Evolutionary conservation across 257 asterid genomes (phyloP).

Genomic region (Eucommia ulmoides): DNA sequence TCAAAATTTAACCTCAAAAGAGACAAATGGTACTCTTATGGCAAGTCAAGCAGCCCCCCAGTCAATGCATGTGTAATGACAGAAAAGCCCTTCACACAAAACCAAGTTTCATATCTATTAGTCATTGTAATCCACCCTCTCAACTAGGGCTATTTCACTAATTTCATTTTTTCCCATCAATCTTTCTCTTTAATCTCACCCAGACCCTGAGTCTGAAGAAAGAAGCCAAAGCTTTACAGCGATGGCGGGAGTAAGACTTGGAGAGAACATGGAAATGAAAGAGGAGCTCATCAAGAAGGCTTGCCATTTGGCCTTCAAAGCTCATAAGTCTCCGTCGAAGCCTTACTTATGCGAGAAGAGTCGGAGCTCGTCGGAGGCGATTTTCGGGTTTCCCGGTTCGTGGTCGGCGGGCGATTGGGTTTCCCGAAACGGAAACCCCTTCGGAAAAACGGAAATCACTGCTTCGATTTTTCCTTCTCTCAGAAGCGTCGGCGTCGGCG

Average conservation of each 20-base stretch:
- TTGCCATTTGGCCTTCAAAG: conserved; percentile 50
- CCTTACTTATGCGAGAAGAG: conserved; percentile 39
- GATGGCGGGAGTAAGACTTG: conserved; percentile 39
- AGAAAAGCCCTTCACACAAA: not conserved
- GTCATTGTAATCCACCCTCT: not conserved
- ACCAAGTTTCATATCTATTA: not conserved
- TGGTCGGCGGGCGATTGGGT: conserved; percentile 59
- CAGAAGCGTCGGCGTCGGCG: conserved; percentile 49
- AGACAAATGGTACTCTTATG: no score
- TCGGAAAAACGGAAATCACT: conserved; percentile 50
- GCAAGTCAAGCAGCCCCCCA: not conserved
- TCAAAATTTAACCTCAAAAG: no score
- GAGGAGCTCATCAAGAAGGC: conserved; percentile 57
- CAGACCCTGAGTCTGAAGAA: not conserved
- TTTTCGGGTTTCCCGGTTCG: conserved; percentile 61
- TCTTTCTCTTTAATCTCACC: not conserved
- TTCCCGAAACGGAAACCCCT: conserved; percentile 22
- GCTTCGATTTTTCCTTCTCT: conserved; percentile 39
- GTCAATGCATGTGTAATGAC: not conserved
- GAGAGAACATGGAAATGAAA: conserved; percentile 32
- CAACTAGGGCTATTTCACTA: not conserved
- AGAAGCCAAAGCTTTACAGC: not conserved
- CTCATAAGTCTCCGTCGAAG: conserved; percentile 41
- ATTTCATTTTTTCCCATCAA: not conserved
- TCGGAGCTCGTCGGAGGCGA: conserved; percentile 30